phyloP scores from a whole-genome alignment of 1,284 basidiomycete genomes.

The Rhodotorula sp. region DNA sequence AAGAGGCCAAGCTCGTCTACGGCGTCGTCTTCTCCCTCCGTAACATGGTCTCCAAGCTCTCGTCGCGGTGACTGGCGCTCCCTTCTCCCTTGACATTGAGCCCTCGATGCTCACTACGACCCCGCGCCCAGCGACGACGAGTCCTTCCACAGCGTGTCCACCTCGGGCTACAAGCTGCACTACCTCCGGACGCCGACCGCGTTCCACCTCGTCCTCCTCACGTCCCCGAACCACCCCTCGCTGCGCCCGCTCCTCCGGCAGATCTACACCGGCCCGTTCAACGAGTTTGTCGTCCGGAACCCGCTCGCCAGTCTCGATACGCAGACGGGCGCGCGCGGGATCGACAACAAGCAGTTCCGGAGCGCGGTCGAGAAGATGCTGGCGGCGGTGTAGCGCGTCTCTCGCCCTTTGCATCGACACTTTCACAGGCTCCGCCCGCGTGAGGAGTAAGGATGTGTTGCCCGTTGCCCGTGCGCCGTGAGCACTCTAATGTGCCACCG shows the following conservation, averaged over 20 bases:
- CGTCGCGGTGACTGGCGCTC: slow-evolving; percentile 10
- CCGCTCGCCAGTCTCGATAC: slow-evolving; percentile 64
- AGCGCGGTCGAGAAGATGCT: slow-evolving; percentile 42
- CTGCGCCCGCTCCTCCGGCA: slow-evolving; percentile 81
- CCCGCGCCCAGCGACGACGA: slow-evolving; percentile 66
- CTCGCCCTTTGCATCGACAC: neutral
- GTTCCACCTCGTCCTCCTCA: slow-evolving; percentile 94
- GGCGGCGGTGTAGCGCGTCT: neutral
- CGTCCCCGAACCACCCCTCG: slow-evolving; percentile 49
- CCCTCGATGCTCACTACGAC: neutral
- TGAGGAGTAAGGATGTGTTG: neutral
- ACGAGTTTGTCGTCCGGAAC: slow-evolving; percentile 90
- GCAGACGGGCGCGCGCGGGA: slow-evolving; percentile 59
- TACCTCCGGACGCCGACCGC: slow-evolving; percentile 88
- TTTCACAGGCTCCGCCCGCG: neutral
- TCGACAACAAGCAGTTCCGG: slow-evolving; percentile 72
- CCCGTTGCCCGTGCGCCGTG: neutral
- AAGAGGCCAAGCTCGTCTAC: slow-evolving; percentile 96
- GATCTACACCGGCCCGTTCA: slow-evolving; percentile 87
- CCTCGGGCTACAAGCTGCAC: slow-evolving; percentile 90
- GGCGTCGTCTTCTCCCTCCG: slow-evolving; percentile 88
- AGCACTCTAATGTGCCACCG: neutral
- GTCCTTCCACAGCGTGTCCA: slow-evolving; percentile 85
- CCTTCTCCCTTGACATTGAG: neutral
- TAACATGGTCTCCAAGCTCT: slow-evolving; percentile 91